Base-by-base conservation (phyloP, 1,284 basidiomycete genomes). In the Sphaerobolus stellatus region DNA sequence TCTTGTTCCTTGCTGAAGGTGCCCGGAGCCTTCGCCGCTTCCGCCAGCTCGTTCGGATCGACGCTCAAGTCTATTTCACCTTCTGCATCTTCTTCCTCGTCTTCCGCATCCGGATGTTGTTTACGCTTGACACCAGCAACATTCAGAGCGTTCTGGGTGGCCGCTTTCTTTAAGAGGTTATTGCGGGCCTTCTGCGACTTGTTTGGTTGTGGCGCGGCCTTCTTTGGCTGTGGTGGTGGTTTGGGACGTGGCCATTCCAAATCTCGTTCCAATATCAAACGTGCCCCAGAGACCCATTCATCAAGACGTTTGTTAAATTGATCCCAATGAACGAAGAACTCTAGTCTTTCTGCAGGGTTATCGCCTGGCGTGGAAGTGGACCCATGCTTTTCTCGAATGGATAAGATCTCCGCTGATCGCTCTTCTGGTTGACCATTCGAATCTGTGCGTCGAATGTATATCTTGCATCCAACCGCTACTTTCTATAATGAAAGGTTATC, bases 291-390 rank as follows among this genome's bases (percentile, higher is more conserved):
- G n/a, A 99, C 90, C 97, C 97, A 99, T 61, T 98, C 97, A 71
- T 99, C 97, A 49, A 99, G 80, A 65, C 97, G 94, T 74, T 98
- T 97, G 78, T 98, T 98, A 80, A 97, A 98, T 63, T 92, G 86
- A 66, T 96, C 92, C 86, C 95, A 98, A 67, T 98, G 95, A 33
- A 97, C 92, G 67, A 98, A 98, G 77, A 88, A 98, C 71, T 98
- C 94, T 66, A 85, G 81, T 65, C 91, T 87, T 68, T 94, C 90
- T 68, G 82, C 90, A 48, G 78, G 81, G 61, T 75, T 82, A 59
- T 65, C 65, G 24, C 74, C 73, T 41, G 78, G 74, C 52, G 80
- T 76, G 64, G 87, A 89, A 1, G 81, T 72, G 62, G 86, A 88
- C 48, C 79, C 73, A 52, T 85, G 85, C 70, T 89, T 89, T 66